Percentiles rank a stretch among this genome's conserved stretches.
Conservation (phyloP, 1,284 basidiomycete genomes). For the Stygiomarasmius scandens region DNA sequence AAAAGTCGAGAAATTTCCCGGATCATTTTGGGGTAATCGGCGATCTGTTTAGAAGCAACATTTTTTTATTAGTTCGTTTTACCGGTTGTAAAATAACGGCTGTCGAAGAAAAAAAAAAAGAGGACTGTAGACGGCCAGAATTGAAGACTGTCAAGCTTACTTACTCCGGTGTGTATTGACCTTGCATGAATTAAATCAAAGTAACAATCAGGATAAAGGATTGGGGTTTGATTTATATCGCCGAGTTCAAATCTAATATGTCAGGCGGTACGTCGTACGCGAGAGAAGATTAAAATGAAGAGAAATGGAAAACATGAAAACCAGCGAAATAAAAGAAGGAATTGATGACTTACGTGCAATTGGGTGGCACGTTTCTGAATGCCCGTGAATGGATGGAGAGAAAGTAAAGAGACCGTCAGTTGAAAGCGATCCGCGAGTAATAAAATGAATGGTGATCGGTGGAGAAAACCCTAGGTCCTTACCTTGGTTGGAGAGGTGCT, state of each 20-base stretch:
- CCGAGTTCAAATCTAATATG: slow-evolving; percentile 63
- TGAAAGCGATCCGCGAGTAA: slow-evolving; percentile 3
- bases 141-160: too few relatives aligned
- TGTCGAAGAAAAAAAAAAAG: slow-evolving; percentile 16
- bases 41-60: slow-evolving; percentile 47
- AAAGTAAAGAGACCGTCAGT: slow-evolving; percentile 3
- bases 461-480: slow-evolving; percentile 24
- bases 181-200: slow-evolving; percentile 72
- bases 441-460: neutral
- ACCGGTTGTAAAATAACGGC: slow-evolving; percentile 7
- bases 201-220: slow-evolving; percentile 62
- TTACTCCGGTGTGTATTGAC: slow-evolving; percentile 63
- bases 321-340: too few relatives aligned
- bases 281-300: neutral
- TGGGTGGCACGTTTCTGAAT: slow-evolving; percentile 61
- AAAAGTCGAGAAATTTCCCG: slow-evolving; percentile 63
- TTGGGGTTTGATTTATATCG: slow-evolving; percentile 56
- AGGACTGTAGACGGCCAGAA: too few relatives aligned
- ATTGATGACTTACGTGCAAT: slow-evolving; percentile 58
- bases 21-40: slow-evolving; percentile 59
- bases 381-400: too few relatives aligned
- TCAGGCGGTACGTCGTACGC: neutral
- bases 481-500: slow-evolving; percentile 71
- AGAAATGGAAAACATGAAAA: neutral
- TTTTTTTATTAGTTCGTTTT: too few relatives aligned